Percentiles rank a stretch among this genome's conserved stretches.
Conservation (phyloP, 768 basidiomycete species). For the Russula earlei region DNA sequence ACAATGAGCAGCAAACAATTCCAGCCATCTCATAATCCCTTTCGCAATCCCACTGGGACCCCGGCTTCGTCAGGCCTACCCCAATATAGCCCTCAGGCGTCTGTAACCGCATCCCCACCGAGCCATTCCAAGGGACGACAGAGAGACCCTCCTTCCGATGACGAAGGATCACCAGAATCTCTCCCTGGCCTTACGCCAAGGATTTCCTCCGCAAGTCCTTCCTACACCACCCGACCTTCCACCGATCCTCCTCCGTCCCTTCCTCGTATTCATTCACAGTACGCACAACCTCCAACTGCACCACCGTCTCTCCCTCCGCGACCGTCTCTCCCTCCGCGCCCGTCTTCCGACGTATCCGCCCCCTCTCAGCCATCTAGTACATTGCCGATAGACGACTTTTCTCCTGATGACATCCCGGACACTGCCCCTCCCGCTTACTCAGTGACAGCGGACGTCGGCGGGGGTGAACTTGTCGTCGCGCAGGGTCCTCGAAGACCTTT, state of each 20-base stretch:
- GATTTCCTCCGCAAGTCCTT: not conserved
- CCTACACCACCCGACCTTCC: not conserved
- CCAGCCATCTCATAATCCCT: slow-evolving; percentile 6
- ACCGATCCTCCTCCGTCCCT: not conserved
- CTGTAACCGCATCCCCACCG: not conserved
- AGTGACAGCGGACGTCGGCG: slow-evolving; percentile 36
- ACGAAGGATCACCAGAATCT: not conserved
- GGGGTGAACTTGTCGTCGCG: slow-evolving; percentile 56
- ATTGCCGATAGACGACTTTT: not conserved
- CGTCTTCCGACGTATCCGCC: not conserved
- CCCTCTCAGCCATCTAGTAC: not conserved
- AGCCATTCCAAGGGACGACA: not conserved
- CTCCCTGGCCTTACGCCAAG: slow-evolving; percentile 6
- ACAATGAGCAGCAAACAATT: not conserved
- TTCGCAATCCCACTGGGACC: slow-evolving; percentile 11
- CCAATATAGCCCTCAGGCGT: not conserved
- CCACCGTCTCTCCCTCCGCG: slow-evolving; percentile 4
- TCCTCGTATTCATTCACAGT: not conserved
- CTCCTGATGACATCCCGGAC: slow-evolving; percentile 30
- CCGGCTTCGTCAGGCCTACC: not conserved
- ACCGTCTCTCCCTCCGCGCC: slow-evolving; percentile 5
- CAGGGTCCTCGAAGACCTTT: slow-evolving; percentile 57
- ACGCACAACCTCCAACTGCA: not conserved
- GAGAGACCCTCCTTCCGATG: not conserved
- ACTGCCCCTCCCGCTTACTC: slow-evolving; percentile 68